A percentile compares a stretch with the other conserved stretches of the same genome.
Conservation (phyloP, 106 monocot species). For the Dendrobium officinale region DNA sequence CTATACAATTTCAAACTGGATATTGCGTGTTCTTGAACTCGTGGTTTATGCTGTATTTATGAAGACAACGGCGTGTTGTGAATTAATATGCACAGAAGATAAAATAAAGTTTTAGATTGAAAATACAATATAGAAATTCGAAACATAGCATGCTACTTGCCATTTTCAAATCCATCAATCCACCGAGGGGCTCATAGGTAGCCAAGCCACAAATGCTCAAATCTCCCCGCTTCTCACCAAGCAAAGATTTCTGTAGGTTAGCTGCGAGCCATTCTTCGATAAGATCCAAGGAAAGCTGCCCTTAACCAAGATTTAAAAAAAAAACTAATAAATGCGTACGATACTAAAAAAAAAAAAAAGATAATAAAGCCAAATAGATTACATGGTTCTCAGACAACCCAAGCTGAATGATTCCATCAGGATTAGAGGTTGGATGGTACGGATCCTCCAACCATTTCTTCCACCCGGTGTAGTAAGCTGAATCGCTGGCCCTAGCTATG, state of each 20-base stretch:
- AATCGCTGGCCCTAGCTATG: constrained; percentile 20
- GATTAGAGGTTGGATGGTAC: constrained; percentile 38
- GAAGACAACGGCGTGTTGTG: background rate
- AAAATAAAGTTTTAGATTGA: background rate
- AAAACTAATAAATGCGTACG: constrained; percentile 8
- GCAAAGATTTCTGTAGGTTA: constrained; percentile 23
- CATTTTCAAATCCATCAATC: constrained; percentile 64
- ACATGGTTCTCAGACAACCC: constrained; percentile 61
- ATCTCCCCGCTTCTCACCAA: constrained; percentile 13
- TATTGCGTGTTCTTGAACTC: background rate
- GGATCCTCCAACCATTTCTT: constrained; percentile 21
- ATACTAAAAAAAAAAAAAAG: background rate
- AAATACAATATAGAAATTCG: background rate
- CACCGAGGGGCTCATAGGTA: constrained; percentile 52
- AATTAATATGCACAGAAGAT: background rate
- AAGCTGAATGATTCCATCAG: constrained; percentile 50
- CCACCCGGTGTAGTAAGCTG: constrained; percentile 34
- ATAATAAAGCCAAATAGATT: background rate
- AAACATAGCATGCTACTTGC: constrained; percentile 26
- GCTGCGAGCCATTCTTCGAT: constrained; percentile 33
- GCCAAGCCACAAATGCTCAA: constrained; percentile 38
- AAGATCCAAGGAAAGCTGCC: constrained; percentile 51
- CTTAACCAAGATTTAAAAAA: constrained; percentile 13
- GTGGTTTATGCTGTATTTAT: background rate
- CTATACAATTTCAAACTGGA: background rate